These are phyloP conservation scores for Thalassiosira profunda DNA, from an alignment of 108 stramenopile genomes.

Conservation along the genomic window DNA sequence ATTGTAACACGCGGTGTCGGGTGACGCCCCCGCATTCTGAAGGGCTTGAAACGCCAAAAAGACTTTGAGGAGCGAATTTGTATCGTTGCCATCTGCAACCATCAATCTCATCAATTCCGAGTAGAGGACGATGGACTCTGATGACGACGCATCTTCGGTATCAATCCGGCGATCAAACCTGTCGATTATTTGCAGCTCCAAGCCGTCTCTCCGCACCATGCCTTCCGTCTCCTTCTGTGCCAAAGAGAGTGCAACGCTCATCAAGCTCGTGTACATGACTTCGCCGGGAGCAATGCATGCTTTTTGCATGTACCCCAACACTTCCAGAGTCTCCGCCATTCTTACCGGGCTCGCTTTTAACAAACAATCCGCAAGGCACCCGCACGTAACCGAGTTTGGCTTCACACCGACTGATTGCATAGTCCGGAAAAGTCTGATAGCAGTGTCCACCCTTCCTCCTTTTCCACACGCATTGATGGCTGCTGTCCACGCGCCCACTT, in stretches of 20 bases:
- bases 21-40: constrained; percentile 66
- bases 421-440: constrained; percentile 64
- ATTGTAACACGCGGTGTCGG: constrained; percentile 89
- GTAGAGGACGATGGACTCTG: constrained; percentile 79
- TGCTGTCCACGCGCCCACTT: constrained; percentile 92
- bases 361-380: constrained; percentile 73
- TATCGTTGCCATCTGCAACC: constrained; percentile 26
- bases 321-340: constrained; percentile 66
- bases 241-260: constrained; percentile 69
- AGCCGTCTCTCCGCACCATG: constrained; percentile 23
- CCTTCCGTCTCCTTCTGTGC: constrained; percentile 58
- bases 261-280: constrained; percentile 90
- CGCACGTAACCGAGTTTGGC: constrained; percentile 86
- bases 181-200: constrained; percentile 39
- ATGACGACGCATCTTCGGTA: constrained; percentile 14
- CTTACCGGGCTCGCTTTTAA: constrained; percentile 48
- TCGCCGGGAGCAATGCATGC: constrained; percentile 71
- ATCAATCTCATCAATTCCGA: constrained; percentile 71
- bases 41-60: constrained; percentile 89
- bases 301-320: constrained; percentile 85
- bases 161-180: constrained; percentile 9
- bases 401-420: constrained; percentile 78
- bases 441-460: constrained; percentile 75
- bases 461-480: constrained; percentile 93
- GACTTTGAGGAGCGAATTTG: constrained; percentile 58